Conservation (phyloP, 2,329 filamentous ascomycete species). For the Didymella lethalis region DNA sequence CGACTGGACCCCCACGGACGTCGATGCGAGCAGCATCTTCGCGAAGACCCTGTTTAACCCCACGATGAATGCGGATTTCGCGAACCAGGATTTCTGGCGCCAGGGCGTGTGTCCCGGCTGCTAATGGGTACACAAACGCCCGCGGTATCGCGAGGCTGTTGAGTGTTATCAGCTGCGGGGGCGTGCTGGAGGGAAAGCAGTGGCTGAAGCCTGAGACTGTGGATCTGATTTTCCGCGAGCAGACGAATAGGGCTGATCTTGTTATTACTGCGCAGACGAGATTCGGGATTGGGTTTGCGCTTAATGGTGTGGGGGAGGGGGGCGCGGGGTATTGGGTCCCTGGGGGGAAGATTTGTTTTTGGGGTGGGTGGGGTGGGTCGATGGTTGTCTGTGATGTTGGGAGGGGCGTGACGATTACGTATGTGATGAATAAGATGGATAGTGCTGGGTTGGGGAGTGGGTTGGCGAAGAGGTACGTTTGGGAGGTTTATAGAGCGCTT, state of each 20-base stretch:
- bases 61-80: conserved; percentile 13
- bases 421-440: conserved; percentile 35
- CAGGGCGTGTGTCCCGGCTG: conserved; percentile 10
- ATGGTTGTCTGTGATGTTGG: conserved; percentile 27
- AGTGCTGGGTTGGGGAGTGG: conserved; percentile 16
- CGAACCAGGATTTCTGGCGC: conserved; percentile 13
- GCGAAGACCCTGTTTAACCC: conserved; percentile 23
- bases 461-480: conserved; percentile 18
- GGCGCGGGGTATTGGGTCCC: conserved; percentile 21
- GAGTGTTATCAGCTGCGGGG: conserved; percentile 17
- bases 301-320: conserved; percentile 6
- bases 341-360: conserved; percentile 22
- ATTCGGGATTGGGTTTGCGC: conserved; percentile 25
- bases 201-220: conserved; percentile 23
- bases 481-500: conserved; percentile 24
- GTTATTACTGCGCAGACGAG: conserved; percentile 10
- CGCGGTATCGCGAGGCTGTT: conserved; percentile 22
- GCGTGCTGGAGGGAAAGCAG: conserved; percentile 1
- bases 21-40: conserved; percentile 5
- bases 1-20: neutral
- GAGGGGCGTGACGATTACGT: conserved; percentile 24
- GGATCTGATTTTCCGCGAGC: conserved; percentile 25
- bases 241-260: conserved; percentile 19
- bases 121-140: conserved; percentile 27
- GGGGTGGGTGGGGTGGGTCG: conserved; percentile 33